These are phyloP conservation scores for Fallopia convolvulus DNA, from an alignment of 148 eudicot species.

Conservation along the genomic window DNA sequence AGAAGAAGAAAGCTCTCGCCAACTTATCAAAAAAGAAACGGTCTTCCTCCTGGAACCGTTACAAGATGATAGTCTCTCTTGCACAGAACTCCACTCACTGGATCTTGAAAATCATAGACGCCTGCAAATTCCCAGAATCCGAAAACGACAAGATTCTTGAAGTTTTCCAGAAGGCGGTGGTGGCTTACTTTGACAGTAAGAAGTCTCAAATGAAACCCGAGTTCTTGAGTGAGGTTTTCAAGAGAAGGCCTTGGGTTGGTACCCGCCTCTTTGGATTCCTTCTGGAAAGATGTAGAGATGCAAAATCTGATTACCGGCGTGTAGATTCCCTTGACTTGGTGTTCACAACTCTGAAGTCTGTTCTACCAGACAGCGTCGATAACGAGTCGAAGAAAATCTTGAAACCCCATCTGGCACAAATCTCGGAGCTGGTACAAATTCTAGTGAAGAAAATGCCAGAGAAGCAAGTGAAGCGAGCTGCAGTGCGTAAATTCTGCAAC, in stretches of 20 bases:
- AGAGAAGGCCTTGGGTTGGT: constrained; percentile 82
- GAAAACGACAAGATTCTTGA: constrained; percentile 47
- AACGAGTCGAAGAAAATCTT: constrained; percentile 29
- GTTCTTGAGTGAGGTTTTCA: constrained; percentile 71
- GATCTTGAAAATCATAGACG: constrained; percentile 80
- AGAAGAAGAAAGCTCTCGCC: constrained; percentile 51
- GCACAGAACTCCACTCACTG: constrained; percentile 76
- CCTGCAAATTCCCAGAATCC: constrained; percentile 44
- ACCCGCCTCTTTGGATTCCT: constrained; percentile 55
- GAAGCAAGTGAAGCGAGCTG: constrained; percentile 71
- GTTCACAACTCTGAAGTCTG: constrained; percentile 40
- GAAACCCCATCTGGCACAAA: constrained; percentile 38
- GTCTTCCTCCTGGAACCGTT: constrained; percentile 48
- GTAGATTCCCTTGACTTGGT: constrained; percentile 77
- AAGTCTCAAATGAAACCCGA: constrained; percentile 67
- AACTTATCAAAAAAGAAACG: constrained; percentile 64
- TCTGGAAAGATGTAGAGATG: constrained; percentile 48
- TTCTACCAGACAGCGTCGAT: constrained; percentile 24
- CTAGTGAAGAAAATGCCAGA: constrained; percentile 64
- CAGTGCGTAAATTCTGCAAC: constrained; percentile 64
- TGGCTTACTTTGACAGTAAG: constrained; percentile 60
- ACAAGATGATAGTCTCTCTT: constrained; percentile 63
- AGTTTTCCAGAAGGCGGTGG: constrained; percentile 41
- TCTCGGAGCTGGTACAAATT: constrained; percentile 43
- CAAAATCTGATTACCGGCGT: constrained; percentile 58